Conservation (phyloP, 1,284 basidiomycete species). For the Marasmius sp. region DNA sequence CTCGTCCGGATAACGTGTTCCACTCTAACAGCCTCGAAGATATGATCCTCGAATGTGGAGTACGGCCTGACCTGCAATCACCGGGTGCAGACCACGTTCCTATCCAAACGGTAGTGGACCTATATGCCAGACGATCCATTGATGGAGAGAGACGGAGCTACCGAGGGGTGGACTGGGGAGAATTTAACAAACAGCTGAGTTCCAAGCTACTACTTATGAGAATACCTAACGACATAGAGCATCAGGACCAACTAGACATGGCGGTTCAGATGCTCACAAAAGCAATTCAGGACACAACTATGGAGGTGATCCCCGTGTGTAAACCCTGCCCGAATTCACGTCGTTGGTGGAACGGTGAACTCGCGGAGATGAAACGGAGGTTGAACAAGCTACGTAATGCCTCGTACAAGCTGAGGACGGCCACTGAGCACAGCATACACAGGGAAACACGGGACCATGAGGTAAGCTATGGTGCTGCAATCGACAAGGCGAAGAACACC, state of each 20-base stretch:
- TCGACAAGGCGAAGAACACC: conserved; percentile 29
- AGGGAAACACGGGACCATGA: conserved; percentile 16
- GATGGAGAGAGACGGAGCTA: not conserved
- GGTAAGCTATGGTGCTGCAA: conserved; percentile 26
- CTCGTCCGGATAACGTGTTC: conserved; percentile 36
- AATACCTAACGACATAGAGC: not conserved
- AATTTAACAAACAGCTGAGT: not conserved
- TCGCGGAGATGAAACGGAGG: conserved; percentile 14
- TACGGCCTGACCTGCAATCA: not conserved
- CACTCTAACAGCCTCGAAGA: conserved; percentile 12
- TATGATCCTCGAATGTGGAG: not conserved
- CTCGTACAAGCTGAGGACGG: conserved; percentile 3
- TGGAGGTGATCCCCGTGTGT: conserved; percentile 20
- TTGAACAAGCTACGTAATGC: conserved; percentile 11
- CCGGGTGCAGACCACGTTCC: conserved; percentile 6
- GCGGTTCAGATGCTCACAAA: conserved; percentile 14
- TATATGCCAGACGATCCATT: not conserved
- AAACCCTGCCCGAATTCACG: conserved; percentile 22
- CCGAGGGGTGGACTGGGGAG: not conserved
- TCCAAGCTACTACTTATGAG: not conserved
- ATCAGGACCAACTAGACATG: conserved; percentile 6
- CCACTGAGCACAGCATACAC: conserved; percentile 21
- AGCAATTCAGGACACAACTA: conserved; percentile 18
- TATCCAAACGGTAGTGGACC: not conserved
- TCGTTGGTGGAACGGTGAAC: conserved; percentile 32